phyloP scores from a whole-genome alignment of 495 filamentous ascomycete genomes.

The Penicillium alfredii region DNA sequence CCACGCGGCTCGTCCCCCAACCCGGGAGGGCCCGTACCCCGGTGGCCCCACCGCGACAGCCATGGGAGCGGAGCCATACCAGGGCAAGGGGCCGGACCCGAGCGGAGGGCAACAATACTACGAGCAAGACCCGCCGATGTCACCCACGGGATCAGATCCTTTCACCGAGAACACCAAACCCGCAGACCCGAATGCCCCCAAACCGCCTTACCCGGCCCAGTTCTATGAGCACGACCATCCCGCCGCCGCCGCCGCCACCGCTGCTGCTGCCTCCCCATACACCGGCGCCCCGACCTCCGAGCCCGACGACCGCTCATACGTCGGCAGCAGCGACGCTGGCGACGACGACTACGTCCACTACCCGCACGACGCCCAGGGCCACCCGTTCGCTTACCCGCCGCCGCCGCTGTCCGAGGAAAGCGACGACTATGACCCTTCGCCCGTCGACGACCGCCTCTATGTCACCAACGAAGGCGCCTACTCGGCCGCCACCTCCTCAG shows the following conservation, averaged over 20 bases:
- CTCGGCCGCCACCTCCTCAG: constrained; percentile 29
- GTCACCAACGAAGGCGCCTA: constrained; percentile 41
- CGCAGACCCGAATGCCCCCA: constrained; percentile 20
- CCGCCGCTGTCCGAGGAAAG: constrained; percentile 40
- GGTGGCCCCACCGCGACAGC: constrained; percentile 22
- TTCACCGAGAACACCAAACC: constrained; percentile 40
- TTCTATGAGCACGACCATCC: constrained; percentile 42
- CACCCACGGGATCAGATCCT: constrained; percentile 54
- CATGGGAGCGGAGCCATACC: constrained; percentile 20
- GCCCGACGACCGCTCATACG: constrained; percentile 47
- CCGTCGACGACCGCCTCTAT: constrained; percentile 42
- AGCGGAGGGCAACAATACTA: constrained; percentile 38
- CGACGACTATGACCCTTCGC: constrained; percentile 50
- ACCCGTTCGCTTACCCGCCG: constrained; percentile 33
- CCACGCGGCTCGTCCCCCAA: constrained; percentile 50
- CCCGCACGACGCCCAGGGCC: constrained; percentile 40
- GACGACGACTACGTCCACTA: constrained; percentile 55
- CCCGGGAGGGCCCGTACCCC: constrained; percentile 41
- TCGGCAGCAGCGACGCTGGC: constrained; percentile 45
- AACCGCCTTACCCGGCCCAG: constrained; percentile 26
- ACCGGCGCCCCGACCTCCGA: constrained; percentile 31
- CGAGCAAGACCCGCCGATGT: constrained; percentile 33
- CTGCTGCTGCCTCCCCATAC: too few relatives aligned
- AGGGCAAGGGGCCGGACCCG: constrained; percentile 19
- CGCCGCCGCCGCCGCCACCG: constrained; percentile 21